These are phyloP conservation scores for Aspergillus fischeri DNA, from an alignment of 2,329 filamentous ascomycete species.

Conservation along the genomic window DNA sequence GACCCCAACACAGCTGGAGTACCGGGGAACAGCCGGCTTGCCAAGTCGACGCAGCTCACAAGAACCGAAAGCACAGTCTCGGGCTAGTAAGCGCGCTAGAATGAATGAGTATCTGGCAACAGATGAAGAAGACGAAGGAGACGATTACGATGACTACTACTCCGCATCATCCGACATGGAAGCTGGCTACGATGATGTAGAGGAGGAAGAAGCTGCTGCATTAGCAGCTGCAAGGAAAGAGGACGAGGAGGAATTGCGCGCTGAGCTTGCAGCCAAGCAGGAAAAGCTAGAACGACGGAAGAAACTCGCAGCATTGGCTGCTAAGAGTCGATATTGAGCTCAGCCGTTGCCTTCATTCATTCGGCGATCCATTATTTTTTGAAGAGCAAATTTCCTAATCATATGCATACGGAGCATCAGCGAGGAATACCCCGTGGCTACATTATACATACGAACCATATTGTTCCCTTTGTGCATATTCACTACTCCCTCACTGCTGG, in stretches of 20 bases:
- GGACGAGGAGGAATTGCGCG: constrained; percentile 43
- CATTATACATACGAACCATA: constrained; percentile 14
- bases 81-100: constrained; percentile 22
- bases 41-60: constrained; percentile 22
- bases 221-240: constrained; percentile 40
- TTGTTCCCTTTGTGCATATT: not conserved
- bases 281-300: constrained; percentile 45
- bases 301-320: constrained; percentile 38
- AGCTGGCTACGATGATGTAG: constrained; percentile 44
- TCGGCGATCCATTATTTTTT: not conserved
- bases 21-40: constrained; percentile 42
- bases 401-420: constrained; percentile 23
- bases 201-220: constrained; percentile 42
- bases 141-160: constrained; percentile 40
- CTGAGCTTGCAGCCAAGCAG: constrained; percentile 43
- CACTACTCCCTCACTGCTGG: not conserved
- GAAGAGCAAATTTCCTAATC: constrained; percentile 7
- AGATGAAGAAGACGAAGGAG: constrained; percentile 47
- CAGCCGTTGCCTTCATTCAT: not conserved
- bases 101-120: constrained; percentile 44
- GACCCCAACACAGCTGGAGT: constrained; percentile 24
- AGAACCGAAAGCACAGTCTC: constrained; percentile 24
- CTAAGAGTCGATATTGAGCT: constrained; percentile 26
- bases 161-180: constrained; percentile 50
- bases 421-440: constrained; percentile 23